Base-by-base conservation (phyloP, 1,284 basidiomycete genomes). In the Ceratobasidium sp. region DNA sequence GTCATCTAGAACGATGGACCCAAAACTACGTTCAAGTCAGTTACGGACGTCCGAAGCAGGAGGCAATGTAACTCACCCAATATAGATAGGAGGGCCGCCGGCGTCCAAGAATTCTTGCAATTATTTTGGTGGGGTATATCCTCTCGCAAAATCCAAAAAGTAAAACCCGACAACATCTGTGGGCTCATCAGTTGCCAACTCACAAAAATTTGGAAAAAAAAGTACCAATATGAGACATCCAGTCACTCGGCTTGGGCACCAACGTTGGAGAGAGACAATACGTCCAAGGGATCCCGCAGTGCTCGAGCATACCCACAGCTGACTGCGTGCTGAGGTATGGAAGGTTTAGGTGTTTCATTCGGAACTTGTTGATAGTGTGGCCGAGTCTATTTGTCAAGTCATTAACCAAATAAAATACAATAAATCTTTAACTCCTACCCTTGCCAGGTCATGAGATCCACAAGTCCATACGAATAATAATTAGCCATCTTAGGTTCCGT, bases 241-340 rank as follows among this genome's bases (percentile, higher is more conserved):
- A 91, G 80, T 91, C 90, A 4, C 85, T 80, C 0, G 91, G 91
- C 78, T 90, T 90, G 0, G 89, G 88, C 0, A 92, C 89, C 25
- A 92, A 81, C 0, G 87, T 85, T 4, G 89, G 87, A 76, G 88
- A 89, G 86, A 92, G 90, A 78, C 90, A 91, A 80, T 92, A 92
- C 17, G 90, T 90, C 86, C 88, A 91, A 6, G 91, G 91, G 5
- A 91, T 83, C 78, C 89, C 89, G 61, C 90, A 83, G 32, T 87
- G 84, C 77, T 91, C 89, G 3, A 89, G 80, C 34, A 90, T 82
- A 29, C 87, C 86, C 1, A 89, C 87, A 0, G 89, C 90, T 1
- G 86, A 85, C 5, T 85, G 82, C 17, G 87, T 76, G 0, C 84
- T 84, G 1, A 91, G 84, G 0, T 87, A 83, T 22, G 84, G 83